Percentiles rank a stretch among this genome's conserved stretches.
Conservation (phyloP, 768 basidiomycete species). For the Boletales sp. region DNA sequence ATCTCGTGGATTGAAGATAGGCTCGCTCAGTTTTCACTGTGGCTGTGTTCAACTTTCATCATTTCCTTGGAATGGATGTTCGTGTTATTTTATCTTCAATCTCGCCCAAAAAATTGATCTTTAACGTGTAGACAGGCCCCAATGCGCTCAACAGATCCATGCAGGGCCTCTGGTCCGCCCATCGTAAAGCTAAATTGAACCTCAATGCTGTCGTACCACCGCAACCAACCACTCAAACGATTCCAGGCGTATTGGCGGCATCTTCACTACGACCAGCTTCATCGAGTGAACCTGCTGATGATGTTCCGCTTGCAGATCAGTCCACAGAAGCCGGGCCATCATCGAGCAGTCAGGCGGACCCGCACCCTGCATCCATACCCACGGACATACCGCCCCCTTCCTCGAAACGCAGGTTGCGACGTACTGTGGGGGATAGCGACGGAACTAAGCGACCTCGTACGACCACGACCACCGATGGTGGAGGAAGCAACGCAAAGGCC, state of each 20-base stretch:
- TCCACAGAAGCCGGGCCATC: conserved; percentile 11
- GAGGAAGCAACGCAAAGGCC: conserved; percentile 27
- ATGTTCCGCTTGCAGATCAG: conserved; percentile 16
- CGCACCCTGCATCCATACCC: neutral
- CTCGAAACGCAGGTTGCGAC: conserved; percentile 65
- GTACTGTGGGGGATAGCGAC: conserved; percentile 41
- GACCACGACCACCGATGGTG: conserved; percentile 18
- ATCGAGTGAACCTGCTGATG: conserved; percentile 26
- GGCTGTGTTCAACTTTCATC: too few relatives aligned
- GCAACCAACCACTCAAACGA: neutral
- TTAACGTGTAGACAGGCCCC: conserved; percentile 57
- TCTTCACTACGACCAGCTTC: neutral
- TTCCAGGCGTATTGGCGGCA: conserved; percentile 1
- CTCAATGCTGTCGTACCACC: conserved; percentile 42
- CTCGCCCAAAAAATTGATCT: conserved; percentile 13
- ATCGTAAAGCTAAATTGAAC: conserved; percentile 64
- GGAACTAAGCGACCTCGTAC: conserved; percentile 55
- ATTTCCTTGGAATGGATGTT: conserved; percentile 13
- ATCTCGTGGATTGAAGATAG: too few relatives aligned
- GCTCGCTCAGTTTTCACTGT: too few relatives aligned
- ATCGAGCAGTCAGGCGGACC: conserved; percentile 1
- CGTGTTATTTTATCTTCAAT: neutral
- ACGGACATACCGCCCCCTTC: conserved; percentile 17
- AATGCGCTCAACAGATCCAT: conserved; percentile 76
- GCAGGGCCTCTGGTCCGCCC: conserved; percentile 74